phyloP scores from a whole-genome alignment of 805 yeast species.

The Candida wancherniae region DNA sequence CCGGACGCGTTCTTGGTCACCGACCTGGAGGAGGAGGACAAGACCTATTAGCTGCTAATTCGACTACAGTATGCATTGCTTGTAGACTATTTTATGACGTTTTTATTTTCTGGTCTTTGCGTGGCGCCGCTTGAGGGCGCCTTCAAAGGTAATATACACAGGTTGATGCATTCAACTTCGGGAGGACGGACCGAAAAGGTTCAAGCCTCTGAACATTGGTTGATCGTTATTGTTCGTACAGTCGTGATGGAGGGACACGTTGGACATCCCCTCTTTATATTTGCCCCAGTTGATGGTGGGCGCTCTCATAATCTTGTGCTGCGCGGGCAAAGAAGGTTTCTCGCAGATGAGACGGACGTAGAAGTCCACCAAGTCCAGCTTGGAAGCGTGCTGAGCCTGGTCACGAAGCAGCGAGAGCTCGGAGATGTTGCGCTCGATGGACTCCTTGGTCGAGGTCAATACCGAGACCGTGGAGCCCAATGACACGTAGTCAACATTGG shows the following conservation, averaged over 20 bases:
- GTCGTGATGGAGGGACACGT: conserved; percentile 18
- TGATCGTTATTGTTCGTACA: conserved; percentile 16
- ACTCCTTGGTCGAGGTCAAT: conserved; percentile 18
- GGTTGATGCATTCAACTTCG: conserved; percentile 6
- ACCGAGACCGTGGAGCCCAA: conserved; percentile 30
- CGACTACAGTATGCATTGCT: neutral
- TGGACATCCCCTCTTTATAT: conserved; percentile 27
- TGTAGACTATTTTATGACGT: neutral
- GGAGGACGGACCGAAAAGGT: conserved; percentile 11
- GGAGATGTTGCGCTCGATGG: conserved; percentile 27
- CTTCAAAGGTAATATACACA: conserved; percentile 8
- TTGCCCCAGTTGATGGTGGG: conserved; percentile 37
- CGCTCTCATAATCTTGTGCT: conserved; percentile 26
- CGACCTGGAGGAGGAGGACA: conserved; percentile 41
- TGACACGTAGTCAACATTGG: conserved; percentile 35
- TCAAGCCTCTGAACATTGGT: conserved; percentile 13
- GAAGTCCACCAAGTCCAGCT: conserved; percentile 28
- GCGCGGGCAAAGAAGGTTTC: conserved; percentile 32
- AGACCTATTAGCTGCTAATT: conserved; percentile 2
- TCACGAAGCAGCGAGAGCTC: conserved; percentile 24
- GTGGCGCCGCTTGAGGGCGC: neutral
- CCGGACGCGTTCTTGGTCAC: conserved; percentile 42
- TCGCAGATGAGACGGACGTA: conserved; percentile 31
- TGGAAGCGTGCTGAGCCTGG: conserved; percentile 14
- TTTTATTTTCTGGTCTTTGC: conserved; percentile 1